Evolutionary conservation across 2,329 filamentous ascomycete species (phyloP).

Genomic region (Davidsoniella eucalypti): DNA sequence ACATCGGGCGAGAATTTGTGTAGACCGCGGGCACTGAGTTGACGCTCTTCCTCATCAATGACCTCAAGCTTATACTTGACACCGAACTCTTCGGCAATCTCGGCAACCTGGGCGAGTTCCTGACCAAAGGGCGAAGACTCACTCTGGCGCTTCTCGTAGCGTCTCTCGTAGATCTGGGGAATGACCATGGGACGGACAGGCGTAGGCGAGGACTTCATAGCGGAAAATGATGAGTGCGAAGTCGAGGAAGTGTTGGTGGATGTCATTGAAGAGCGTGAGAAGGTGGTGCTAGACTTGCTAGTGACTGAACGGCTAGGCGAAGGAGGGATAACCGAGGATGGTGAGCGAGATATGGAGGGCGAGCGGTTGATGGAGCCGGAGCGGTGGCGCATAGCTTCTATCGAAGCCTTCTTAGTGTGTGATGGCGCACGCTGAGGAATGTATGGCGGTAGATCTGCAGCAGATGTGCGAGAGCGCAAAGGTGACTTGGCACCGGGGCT

Average conservation of each 20-base stretch:
- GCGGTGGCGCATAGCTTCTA: constrained; percentile 52
- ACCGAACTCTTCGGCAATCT: constrained; percentile 79
- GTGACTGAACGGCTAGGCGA: constrained; percentile 26
- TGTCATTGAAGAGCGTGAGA: constrained; percentile 17
- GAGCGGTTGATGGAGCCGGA: constrained; percentile 45
- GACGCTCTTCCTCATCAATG: constrained; percentile 56
- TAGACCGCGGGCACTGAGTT: constrained; percentile 53
- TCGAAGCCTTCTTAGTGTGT: constrained; percentile 71
- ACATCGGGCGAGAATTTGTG: constrained; percentile 62
- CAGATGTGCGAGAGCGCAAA: constrained; percentile 22
- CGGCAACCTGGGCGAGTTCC: constrained; percentile 81
- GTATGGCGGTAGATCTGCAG: constrained; percentile 37
- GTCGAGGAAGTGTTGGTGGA: constrained; percentile 2
- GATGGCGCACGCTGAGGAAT: constrained; percentile 68
- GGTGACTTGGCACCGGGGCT: constrained; percentile 26
- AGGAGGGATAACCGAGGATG: constrained; percentile 41
- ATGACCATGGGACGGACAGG: constrained; percentile 20
- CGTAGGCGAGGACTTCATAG: constrained; percentile 18
- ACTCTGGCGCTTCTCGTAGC: constrained; percentile 16
- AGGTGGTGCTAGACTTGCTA: constrained; percentile 13
- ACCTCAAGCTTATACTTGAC: constrained; percentile 41
- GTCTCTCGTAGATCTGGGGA: constrained; percentile 23
- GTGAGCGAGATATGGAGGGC: constrained; percentile 32
- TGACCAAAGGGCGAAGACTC: constrained; percentile 63
- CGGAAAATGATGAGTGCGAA: constrained; percentile 13